These are phyloP conservation scores for Samsoniella hepiali DNA, from an alignment of 2,329 filamentous ascomycete species.

Conservation along the genomic window DNA sequence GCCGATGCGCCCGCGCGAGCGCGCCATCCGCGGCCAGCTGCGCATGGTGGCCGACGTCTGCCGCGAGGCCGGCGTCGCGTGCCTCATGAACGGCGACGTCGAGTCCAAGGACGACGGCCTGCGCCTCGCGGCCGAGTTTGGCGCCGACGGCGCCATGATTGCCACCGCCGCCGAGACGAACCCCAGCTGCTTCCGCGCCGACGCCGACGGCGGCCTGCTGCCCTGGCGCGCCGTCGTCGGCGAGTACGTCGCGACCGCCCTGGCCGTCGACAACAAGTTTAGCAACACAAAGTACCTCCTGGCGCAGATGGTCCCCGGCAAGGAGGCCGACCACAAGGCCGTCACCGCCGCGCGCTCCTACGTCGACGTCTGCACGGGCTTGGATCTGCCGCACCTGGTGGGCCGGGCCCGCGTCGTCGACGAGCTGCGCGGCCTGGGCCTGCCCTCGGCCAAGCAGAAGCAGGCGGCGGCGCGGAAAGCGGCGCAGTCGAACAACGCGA, in stretches of 20 bases:
- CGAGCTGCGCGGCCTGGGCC: slow-evolving; percentile 55
- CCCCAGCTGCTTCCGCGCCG: slow-evolving; percentile 75
- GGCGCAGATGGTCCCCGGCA: slow-evolving; percentile 80
- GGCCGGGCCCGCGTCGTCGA: slow-evolving; percentile 66
- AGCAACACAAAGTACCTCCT: slow-evolving; percentile 93
- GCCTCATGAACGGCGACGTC: slow-evolving; percentile 94
- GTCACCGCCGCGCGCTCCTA: slow-evolving; percentile 70
- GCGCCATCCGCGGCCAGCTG: slow-evolving; percentile 81
- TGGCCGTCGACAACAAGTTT: slow-evolving; percentile 81
- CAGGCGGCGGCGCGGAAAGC: slow-evolving; percentile 32
- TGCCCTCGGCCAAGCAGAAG: slow-evolving; percentile 37
- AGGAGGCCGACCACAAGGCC: slow-evolving; percentile 58
- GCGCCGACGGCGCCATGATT: slow-evolving; percentile 96
- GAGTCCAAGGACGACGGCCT: slow-evolving; percentile 68
- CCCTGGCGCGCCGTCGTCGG: slow-evolving; percentile 75
- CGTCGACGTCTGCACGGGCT: slow-evolving; percentile 58
- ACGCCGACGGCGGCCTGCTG: slow-evolving; percentile 65
- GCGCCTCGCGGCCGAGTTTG: slow-evolving; percentile 69
- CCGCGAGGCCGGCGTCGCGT: slow-evolving; percentile 80
- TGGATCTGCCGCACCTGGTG: slow-evolving; percentile 63
- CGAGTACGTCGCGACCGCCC: slow-evolving; percentile 67
- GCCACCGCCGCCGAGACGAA: slow-evolving; percentile 90
- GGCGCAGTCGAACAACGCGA: slow-evolving; percentile 31
- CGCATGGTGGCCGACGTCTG: slow-evolving; percentile 80
- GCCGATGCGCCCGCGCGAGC: slow-evolving; percentile 88